Percentiles rank a stretch among this genome's conserved stretches.
phyloP scores from a whole-genome alignment of 2,329 filamentous ascomycete species.

The Diplodia scrobiculata region DNA sequence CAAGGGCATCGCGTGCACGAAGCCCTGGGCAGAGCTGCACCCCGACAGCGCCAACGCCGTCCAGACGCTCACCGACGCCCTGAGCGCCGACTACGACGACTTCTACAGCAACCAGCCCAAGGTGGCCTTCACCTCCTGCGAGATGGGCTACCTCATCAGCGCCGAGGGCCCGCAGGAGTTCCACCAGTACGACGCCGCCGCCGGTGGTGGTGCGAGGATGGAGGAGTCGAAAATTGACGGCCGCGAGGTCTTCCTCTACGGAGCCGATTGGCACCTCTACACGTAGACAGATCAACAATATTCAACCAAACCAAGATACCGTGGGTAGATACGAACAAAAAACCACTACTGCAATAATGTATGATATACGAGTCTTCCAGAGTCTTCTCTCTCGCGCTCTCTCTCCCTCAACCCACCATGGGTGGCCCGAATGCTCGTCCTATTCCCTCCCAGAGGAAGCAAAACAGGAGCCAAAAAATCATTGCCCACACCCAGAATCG shows the following conservation, averaged over 20 bases:
- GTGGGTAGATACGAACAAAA: not conserved
- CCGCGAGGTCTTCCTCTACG: slow-evolving; percentile 18
- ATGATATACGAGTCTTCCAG: not conserved
- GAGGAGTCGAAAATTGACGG: not conserved
- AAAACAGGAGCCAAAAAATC: not conserved
- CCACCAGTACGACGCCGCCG: not conserved
- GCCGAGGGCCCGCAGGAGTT: slow-evolving; percentile 52
- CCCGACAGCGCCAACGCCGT: slow-evolving; percentile 57
- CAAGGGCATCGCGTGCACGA: slow-evolving; percentile 55
- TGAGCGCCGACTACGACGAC: slow-evolving; percentile 52
- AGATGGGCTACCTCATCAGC: slow-evolving; percentile 58
- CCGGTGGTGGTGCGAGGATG: not conserved
- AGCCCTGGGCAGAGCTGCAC: slow-evolving; percentile 62
- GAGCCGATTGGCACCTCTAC: slow-evolving; percentile 24
- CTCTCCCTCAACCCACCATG: no score
- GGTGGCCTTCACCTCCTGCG: slow-evolving; percentile 58
- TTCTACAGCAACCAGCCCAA: slow-evolving; percentile 58
- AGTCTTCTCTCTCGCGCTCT: no score
- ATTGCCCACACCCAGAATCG: slow-evolving; percentile 29
- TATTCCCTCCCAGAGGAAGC: not conserved
- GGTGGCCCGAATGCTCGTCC: no score
- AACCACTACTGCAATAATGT: not conserved
- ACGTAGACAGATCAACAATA: not conserved
- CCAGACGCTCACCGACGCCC: slow-evolving; percentile 54
- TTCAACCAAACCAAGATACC: no score